Percentiles rank a stretch among this genome's conserved stretches.
Conservation (phyloP, 176 grass and related monocot genomes). For the Aegilops sharonensis region DNA sequence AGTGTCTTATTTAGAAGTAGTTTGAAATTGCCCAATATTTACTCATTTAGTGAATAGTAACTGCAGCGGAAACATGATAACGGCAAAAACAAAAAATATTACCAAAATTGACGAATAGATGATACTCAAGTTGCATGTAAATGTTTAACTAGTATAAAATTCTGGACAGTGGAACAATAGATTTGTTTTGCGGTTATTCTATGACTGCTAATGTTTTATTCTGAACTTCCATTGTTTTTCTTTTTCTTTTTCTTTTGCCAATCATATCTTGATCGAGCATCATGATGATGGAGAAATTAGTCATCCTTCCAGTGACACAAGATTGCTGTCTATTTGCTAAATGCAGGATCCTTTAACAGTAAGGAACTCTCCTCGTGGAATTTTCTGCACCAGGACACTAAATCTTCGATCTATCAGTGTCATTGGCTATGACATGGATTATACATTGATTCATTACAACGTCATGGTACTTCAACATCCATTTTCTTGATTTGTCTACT, state of each 20-base stretch:
- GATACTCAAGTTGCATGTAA: not conserved
- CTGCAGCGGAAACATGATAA: not conserved
- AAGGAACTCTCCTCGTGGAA: constrained; percentile 76
- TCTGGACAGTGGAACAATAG: not conserved
- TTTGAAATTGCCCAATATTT: constrained; percentile 3
- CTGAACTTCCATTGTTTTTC: constrained; percentile 14
- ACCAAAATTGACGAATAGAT: not conserved
- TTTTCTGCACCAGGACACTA: constrained; percentile 93
- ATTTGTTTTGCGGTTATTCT: constrained; percentile 13
- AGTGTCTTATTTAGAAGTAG: not conserved
- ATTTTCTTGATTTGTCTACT: constrained; percentile 11
- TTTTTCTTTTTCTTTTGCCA: not conserved
- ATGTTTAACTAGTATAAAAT: not conserved
- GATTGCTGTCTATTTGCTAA: constrained; percentile 26
- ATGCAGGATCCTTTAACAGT: constrained; percentile 78
- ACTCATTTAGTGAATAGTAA: not conserved
- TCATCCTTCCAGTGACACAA: not conserved
- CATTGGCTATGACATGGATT: constrained; percentile 98
- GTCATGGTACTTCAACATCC: constrained; percentile 65
- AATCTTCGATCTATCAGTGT: constrained; percentile 94
- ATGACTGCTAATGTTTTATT: not conserved
- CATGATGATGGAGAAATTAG: constrained; percentile 11
- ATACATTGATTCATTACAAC: constrained; percentile 94
- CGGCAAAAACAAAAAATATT: not conserved
- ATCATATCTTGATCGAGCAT: constrained; percentile 15